These are phyloP conservation scores for Peronospora tabacina DNA, from an alignment of 352 stramenopile species.

Conservation along the genomic window DNA sequence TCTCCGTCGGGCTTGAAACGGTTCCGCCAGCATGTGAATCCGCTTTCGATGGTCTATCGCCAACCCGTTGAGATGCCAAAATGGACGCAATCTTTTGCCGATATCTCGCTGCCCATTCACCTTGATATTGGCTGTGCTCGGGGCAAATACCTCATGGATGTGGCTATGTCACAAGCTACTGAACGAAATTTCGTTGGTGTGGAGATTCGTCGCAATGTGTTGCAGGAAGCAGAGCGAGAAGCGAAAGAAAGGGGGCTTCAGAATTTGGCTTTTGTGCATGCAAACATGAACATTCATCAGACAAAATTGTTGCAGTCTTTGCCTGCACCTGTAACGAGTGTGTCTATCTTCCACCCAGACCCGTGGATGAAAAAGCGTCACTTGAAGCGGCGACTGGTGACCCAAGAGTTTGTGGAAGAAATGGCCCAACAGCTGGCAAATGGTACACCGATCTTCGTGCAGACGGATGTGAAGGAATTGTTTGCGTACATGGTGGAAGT, in stretches of 20 bases:
- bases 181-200: slow-evolving; percentile 72
- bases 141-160: slow-evolving; percentile 69
- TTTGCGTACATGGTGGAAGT: slow-evolving; percentile 81
- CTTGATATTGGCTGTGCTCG: slow-evolving; percentile 77
- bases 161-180: slow-evolving; percentile 33
- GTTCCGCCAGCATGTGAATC: slow-evolving; percentile 84
- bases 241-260: slow-evolving; percentile 31
- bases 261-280: slow-evolving; percentile 73
- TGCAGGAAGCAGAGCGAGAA: slow-evolving; percentile 52
- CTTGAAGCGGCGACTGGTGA: slow-evolving; percentile 75
- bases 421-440: slow-evolving; percentile 46
- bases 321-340: slow-evolving; percentile 44
- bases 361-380: slow-evolving; percentile 88
- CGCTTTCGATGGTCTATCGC: slow-evolving; percentile 54
- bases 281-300: slow-evolving; percentile 84
- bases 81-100: slow-evolving; percentile 42
- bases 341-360: slow-evolving; percentile 86
- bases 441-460: slow-evolving; percentile 64
- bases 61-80: slow-evolving; percentile 56
- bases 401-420: slow-evolving; percentile 49
- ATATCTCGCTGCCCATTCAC: slow-evolving; percentile 56
- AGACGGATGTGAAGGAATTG: slow-evolving; percentile 78
- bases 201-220: slow-evolving; percentile 75
- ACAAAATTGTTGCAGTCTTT: slow-evolving; percentile 48
- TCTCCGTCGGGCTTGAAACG: slow-evolving; percentile 34